Evolutionary conservation across 257 asterid genomes (phyloP), one percentile per base, ranked within the genome.

Genomic region (Fraxinus quadrangulata): DNA sequence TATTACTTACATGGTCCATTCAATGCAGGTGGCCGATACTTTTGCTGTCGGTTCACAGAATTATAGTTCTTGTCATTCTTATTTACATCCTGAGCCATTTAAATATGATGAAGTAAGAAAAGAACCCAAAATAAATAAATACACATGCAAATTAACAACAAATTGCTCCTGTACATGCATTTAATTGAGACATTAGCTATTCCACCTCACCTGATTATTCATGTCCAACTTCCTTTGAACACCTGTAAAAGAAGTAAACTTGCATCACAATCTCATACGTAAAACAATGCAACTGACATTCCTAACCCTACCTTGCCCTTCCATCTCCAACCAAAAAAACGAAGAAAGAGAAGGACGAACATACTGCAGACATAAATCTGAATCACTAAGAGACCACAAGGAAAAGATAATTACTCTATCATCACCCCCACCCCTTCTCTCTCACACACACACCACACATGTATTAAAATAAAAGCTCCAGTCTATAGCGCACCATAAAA

Each of bases 191-290:
- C 26, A 68, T 6, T 70, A 74, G 66, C 26, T 21, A n/a, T 72
- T 56, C 42, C 33, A 70, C 33, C 84, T 56, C 45, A 87, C 98
- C 89, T 87, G 90, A 82, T 84, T 78, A 85, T 83, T 89, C 88
- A 87, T 66, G 85, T 91, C 92, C 92, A 92, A 80, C 93, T 89
- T 94, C 85, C 97, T 90, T 82, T 91, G 97, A 51, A 90, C 96
- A 59, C 92, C 98, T 94, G 84, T 26, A 28, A 63, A 73, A 34
- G 21, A 56, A 75, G 78, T 28, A 75, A 33, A 59, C 78, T 40
- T 6, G 78, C 63, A 79, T 83, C 33, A 81, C 71, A n/a, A 70
- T 49, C 66, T n/a, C 72, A 72, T 74, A 61, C 1, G 7, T 56
- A 56, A 54, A 56, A 56, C 26, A 56, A 56, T 1, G 28, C 66